phyloP scores from a whole-genome alignment of 164 flowering plant species.

The Vitis amurensis region DNA sequence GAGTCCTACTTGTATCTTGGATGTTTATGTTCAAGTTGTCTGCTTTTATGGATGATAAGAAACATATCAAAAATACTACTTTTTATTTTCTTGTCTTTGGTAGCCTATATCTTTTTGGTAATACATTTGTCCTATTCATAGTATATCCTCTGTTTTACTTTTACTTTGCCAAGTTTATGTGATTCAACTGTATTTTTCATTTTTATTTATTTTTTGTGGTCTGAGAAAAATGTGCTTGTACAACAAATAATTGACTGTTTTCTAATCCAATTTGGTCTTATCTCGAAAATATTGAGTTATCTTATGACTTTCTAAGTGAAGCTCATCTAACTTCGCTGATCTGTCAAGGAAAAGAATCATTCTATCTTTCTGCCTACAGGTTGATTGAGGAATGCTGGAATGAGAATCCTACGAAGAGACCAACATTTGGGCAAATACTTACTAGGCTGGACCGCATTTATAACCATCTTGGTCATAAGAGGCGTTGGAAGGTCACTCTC shows the following conservation, averaged over 20 bases:
- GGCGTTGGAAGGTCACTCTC: constrained; percentile 75
- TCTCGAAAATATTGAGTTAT: no score
- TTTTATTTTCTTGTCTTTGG: neutral
- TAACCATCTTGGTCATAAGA: constrained; percentile 41
- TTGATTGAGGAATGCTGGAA: constrained; percentile 92
- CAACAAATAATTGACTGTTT: neutral
- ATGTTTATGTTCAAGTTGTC: neutral
- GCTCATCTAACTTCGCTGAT: neutral
- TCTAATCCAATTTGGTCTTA: neutral
- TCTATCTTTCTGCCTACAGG: constrained; percentile 35
- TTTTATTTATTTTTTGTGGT: no score
- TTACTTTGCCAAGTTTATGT: no score
- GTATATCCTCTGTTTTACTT: no score
- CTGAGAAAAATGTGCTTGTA: neutral
- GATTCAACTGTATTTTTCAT: no score
- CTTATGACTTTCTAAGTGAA: neutral
- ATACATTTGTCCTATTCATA: neutral
- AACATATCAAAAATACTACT: no score
- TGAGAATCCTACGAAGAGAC: constrained; percentile 72
- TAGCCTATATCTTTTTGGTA: neutral
- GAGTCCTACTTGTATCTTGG: constrained; percentile 15
- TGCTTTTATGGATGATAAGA: no score
- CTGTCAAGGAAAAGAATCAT: neutral
- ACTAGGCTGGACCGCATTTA: constrained; percentile 55
- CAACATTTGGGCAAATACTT: constrained; percentile 79